These are phyloP conservation scores for Rutstroemia sp. DNA, from an alignment of 2,329 filamentous ascomycete species.

Conservation along the genomic window DNA sequence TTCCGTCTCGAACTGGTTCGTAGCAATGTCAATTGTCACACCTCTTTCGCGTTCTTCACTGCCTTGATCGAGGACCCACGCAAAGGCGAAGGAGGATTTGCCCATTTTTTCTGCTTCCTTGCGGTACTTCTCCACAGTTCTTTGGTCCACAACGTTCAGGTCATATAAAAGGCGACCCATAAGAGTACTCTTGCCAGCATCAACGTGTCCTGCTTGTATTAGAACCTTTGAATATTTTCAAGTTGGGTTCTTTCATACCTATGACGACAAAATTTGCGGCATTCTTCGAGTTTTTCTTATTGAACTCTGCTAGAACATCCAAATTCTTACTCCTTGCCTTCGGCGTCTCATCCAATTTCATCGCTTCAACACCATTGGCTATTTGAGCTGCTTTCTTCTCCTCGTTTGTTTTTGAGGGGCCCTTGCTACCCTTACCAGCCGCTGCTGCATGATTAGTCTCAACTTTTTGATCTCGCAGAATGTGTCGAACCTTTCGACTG, in stretches of 20 bases:
- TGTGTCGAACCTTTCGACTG: conserved; percentile 75
- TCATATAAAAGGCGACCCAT: conserved; percentile 94
- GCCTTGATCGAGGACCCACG: conserved; percentile 93
- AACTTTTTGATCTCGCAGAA: conserved; percentile 25
- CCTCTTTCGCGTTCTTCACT: conserved; percentile 83
- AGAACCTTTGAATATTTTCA: conserved; percentile 16
- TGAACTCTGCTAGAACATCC: conserved; percentile 75
- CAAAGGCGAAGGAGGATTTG: conserved; percentile 91
- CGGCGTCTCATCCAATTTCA: conserved; percentile 45
- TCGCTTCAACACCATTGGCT: conserved; percentile 38
- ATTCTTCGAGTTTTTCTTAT: conserved; percentile 68
- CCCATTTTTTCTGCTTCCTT: conserved; percentile 87
- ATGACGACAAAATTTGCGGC: conserved; percentile 89
- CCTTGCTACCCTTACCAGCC: conserved; percentile 33
- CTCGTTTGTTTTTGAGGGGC: conserved; percentile 32
- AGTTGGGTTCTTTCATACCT: conserved; percentile 45
- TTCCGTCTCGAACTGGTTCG: conserved; percentile 87
- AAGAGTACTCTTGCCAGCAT: conserved; percentile 94
- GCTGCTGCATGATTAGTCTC: conserved; percentile 36
- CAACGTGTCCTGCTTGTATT: conserved; percentile 68
- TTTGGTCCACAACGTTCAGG: conserved; percentile 77
- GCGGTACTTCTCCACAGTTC: conserved; percentile 80
- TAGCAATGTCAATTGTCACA: conserved; percentile 95
- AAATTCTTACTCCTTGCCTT: conserved; percentile 68
- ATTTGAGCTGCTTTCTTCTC: conserved; percentile 36